Evolutionary conservation across 768 basidiomycete species (phyloP), one percentile per base, ranked within the genome.

Genomic region (Lentinula sp.): DNA sequence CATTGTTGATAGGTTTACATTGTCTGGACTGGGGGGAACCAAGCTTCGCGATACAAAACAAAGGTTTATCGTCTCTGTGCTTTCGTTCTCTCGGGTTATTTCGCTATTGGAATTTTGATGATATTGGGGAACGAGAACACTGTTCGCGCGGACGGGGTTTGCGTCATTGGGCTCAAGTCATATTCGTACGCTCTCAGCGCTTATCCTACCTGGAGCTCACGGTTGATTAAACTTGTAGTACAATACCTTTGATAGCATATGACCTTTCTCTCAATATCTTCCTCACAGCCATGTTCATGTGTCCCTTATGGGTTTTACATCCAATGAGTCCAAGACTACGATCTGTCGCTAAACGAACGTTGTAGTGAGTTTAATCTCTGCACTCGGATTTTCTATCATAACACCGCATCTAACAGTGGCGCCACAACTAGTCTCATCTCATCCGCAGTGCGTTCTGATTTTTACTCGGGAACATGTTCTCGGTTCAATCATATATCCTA

Each of bases 1-100:
- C 3, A 57, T 3, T 6, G 10, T n/a, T 34, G 16, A 34, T n/a
- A 52, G 59, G 59, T 60, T 11, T 60, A 60, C 28, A 60, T 60
- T 18, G 37, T 60, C 32, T 60, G 59, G 59, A 49, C 59, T 18
- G 59, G 59, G 15, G 59, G 59, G n/a, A 60, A 60, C 18, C 59
- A 60, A 52, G 35, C 21, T 18, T 39, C 49, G 5, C 59, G 59
- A 3, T 18, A 52, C 32, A 50, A 60, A 28, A 37, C 59, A 13
- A 50, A 39, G 28, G 48, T 52, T n/a, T 60, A 60, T 52, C 48
- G 59, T 4, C 10, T 60, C 5, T 60, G 59, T 8, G 48, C 45
- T 18, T 28, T 60, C 15, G 48, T 60, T 28, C 32, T 60, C 21
- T 16, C 42, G 18, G 59, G 59, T 16, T 60, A 51, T 34, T 16